Evolutionary conservation across 169 alveolate species (phyloP).

Genomic region (Toxoplasma gondii): DNA sequence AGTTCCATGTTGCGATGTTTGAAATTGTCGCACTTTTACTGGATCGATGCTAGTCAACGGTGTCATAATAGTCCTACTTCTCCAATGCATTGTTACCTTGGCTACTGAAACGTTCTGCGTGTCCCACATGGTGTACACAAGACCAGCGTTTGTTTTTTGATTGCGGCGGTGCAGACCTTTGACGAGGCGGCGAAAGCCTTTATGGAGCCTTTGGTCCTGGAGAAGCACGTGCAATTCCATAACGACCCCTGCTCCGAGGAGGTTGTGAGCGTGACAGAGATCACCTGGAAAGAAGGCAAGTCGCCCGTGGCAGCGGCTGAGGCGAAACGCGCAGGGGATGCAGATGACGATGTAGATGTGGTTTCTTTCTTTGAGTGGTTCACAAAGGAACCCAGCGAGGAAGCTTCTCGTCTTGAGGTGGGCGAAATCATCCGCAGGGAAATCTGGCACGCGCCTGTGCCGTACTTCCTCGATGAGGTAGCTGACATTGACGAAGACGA

Average conservation of each 20-base stretch:
- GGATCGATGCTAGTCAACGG: too few relatives aligned
- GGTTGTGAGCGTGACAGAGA: constrained; percentile 87
- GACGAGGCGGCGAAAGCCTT: constrained; percentile 84
- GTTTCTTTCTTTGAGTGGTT: constrained; percentile 46
- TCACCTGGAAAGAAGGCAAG: constrained; percentile 80
- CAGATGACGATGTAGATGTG: not conserved
- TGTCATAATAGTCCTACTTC: too few relatives aligned
- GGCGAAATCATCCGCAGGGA: constrained; percentile 91
- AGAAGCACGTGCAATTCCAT: constrained; percentile 85
- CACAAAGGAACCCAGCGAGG: constrained; percentile 38
- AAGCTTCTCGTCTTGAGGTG: constrained; percentile 77
- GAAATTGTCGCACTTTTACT: too few relatives aligned
- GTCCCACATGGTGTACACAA: too few relatives aligned
- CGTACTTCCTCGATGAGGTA: constrained; percentile 77
- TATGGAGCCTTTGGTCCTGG: constrained; percentile 86
- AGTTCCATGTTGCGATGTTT: too few relatives aligned
- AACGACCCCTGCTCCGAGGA: constrained; percentile 76
- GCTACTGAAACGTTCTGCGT: too few relatives aligned
- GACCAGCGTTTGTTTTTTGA: too few relatives aligned
- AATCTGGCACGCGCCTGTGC: constrained; percentile 91
- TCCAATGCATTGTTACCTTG: too few relatives aligned
- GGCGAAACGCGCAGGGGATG: not conserved
- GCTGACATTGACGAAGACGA: constrained; percentile 41
- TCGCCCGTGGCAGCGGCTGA: constrained; percentile 33
- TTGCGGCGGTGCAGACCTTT: constrained; percentile 68